These are phyloP conservation scores for Cryptococcus sp. DNA, from an alignment of 1,284 basidiomycete species.

Conservation along the genomic window DNA sequence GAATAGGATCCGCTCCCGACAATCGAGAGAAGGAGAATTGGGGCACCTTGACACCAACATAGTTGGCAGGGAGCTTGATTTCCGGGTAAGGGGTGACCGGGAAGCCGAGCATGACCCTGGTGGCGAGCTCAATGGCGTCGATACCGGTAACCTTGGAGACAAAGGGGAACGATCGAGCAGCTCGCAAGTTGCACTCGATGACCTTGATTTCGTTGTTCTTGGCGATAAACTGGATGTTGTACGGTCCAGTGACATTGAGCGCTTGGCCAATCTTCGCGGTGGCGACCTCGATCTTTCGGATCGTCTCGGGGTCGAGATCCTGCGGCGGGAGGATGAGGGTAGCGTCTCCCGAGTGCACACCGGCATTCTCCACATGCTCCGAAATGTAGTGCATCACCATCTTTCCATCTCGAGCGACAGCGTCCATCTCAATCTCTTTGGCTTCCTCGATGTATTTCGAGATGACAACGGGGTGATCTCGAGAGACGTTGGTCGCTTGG, in stretches of 20 bases:
- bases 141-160: conserved; percentile 97
- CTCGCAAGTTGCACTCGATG: conserved; percentile 97
- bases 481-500: conserved; percentile 93
- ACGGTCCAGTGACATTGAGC: conserved; percentile 97
- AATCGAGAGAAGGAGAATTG: conserved; percentile 97
- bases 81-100: conserved; percentile 89
- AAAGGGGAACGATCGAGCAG: conserved; percentile 97
- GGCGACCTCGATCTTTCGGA: conserved; percentile 91
- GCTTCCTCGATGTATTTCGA: conserved; percentile 99
- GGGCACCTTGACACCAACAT: conserved; percentile 97
- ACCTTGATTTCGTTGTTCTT: conserved; percentile 99
- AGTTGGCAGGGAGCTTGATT: conserved; percentile 75
- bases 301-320: conserved; percentile 93
- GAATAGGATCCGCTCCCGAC: conserved; percentile 91
- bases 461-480: conserved; percentile 97
- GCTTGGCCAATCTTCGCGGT: conserved; percentile 96
- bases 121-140: conserved; percentile 97
- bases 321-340: conserved; percentile 97
- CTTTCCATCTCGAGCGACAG: conserved; percentile 92
- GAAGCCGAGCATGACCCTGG: conserved; percentile 92
- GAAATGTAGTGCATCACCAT: conserved; percentile 99
- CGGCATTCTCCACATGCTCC: conserved; percentile 98
- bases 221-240: conserved; percentile 99
- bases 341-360: conserved; percentile 95
- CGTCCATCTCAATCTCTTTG: conserved; percentile 99